Base-by-base conservation (phyloP, 345 rosid species). In the Arabidopsis suecica region DNA sequence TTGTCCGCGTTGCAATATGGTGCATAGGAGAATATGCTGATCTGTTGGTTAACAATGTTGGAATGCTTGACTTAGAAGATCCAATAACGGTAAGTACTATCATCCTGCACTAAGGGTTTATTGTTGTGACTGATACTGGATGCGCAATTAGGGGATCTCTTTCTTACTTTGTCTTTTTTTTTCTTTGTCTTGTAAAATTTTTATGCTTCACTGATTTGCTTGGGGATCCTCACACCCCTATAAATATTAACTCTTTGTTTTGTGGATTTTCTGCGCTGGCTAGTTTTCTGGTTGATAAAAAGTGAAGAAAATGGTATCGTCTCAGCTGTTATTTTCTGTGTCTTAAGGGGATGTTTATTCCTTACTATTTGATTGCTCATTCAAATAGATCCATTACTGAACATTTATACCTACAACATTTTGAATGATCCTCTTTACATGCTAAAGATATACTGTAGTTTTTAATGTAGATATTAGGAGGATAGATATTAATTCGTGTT, bases 11-110 rank as follows among this genome's bases (percentile, higher is more conserved):
- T 74, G 97, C 97, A 58, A 87, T 89, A 64, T 95, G 97, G 97
- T 90, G 99, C 82, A 84, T 95, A 61, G 97, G 99, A 74, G 97
- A 95, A 82, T 95, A 91, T 76, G 97, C 97, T 72, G 99, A 95
- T 79, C 70, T 95, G 85, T 78, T 95, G 87, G 91, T 92, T 56
- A 88, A 88, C 54, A 90, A 86, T 85, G 70, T 64, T 32, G 97
- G 99, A 71, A 84, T 92, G 91, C 93, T 95, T 79, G 83, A 81
- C 69, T 57, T 89, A 44, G 97, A 95, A 82, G 89, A 95, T 76
- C 90, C 97, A 57, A 76, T 90, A 78, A 90, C 97, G 62, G 99
- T 95, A 75, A 87, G 97, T 86, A 75, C 68, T 63, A 76, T 34
- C 62, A 49, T 59, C 68, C 68, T 78, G 68, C 56, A 40, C 61